These are phyloP conservation scores for Neonectria ditissima DNA, from an alignment of 2,329 filamentous ascomycete species.

Conservation along the genomic window DNA sequence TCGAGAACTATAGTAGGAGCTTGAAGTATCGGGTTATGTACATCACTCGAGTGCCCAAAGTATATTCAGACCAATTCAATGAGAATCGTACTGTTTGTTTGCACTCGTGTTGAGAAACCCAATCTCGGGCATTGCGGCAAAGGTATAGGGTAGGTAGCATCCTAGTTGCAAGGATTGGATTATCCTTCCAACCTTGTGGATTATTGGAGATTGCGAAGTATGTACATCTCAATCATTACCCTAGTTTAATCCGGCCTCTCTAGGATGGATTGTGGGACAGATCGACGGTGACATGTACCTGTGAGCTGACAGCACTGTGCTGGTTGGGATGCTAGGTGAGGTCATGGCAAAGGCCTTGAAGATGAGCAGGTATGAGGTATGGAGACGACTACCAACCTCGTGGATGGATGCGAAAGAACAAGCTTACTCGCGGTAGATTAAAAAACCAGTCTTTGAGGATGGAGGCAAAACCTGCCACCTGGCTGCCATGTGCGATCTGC, in stretches of 20 bases:
- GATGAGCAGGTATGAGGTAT: too few species aligned
- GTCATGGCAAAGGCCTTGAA: neutral
- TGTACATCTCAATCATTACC: too few species aligned
- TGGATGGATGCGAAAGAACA: neutral
- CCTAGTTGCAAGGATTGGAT: neutral
- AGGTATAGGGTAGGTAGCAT: neutral
- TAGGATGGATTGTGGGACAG: neutral
- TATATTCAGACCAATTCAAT: too few species aligned
- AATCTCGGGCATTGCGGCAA: too few species aligned
- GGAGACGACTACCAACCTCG: neutral
- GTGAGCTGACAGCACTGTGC: slow-evolving; percentile 7
- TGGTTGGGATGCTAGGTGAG: slow-evolving; percentile 2
- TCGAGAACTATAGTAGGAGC: too few species aligned
- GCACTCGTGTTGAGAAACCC: too few species aligned
- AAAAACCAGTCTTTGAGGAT: neutral
- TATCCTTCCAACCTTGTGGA: too few species aligned
- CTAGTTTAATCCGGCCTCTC: neutral
- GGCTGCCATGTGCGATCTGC: neutral
- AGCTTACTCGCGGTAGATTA: neutral
- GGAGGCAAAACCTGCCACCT: neutral
- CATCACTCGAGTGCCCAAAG: too few species aligned
- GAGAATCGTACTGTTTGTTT: too few species aligned
- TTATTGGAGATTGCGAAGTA: too few species aligned
- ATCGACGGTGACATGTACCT: neutral
- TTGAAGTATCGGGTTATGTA: too few species aligned